These are phyloP conservation scores for Puccinia polysora DNA, from an alignment of 1,284 basidiomycete genomes.

Conservation along the genomic window DNA sequence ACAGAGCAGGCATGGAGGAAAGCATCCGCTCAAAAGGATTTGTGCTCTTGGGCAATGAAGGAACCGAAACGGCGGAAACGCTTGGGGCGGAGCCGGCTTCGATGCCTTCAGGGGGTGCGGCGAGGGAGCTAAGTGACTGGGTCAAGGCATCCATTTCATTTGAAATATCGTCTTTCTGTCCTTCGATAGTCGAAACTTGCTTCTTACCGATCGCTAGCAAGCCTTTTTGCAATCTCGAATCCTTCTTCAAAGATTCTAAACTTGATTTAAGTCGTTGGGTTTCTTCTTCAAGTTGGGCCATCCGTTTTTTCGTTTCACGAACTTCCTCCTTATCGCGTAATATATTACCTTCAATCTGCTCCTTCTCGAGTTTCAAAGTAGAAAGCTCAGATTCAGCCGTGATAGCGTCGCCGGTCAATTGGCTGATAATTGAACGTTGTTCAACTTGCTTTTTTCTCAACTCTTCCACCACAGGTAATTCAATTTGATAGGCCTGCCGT, in stretches of 20 bases:
- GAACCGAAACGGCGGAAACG: conserved; percentile 37
- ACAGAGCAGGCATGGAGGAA: neutral
- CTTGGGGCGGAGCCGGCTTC: conserved; percentile 2
- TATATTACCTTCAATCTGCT: conserved; percentile 80
- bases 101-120: neutral
- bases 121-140: conserved; percentile 42
- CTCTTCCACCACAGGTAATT: conserved; percentile 68
- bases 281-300: conserved; percentile 73
- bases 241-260: conserved; percentile 84
- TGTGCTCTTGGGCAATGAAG: conserved; percentile 20
- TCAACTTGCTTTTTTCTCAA: conserved; percentile 67
- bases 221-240: conserved; percentile 92
- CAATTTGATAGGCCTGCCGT: conserved; percentile 72
- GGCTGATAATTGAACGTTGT: conserved; percentile 73
- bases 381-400: conserved; percentile 85
- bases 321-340: conserved; percentile 92
- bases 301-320: conserved; percentile 73
- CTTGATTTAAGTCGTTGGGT: conserved; percentile 68
- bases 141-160: conserved; percentile 58
- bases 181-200: conserved; percentile 79
- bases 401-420: conserved; percentile 74
- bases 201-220: conserved; percentile 89
- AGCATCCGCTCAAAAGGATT: conserved; percentile 42
- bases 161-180: conserved; percentile 66
- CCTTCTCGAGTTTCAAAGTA: conserved; percentile 79